These are phyloP conservation scores for Botrytis sinoallii DNA, from an alignment of 2,329 filamentous ascomycete genomes.

Conservation along the genomic window DNA sequence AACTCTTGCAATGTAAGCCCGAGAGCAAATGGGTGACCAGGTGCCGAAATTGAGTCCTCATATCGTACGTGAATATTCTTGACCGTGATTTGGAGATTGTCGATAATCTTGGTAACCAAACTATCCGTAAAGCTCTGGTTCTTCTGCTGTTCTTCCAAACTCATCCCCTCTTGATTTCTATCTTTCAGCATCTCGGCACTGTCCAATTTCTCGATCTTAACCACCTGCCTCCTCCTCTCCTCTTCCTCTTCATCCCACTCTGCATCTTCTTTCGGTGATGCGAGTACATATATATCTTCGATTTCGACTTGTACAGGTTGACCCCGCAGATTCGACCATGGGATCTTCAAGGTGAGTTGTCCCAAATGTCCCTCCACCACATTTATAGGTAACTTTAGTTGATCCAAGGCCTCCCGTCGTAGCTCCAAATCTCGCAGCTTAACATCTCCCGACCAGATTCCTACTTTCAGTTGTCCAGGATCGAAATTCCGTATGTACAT, in stretches of 20 bases:
- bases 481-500: slow-evolving; percentile 99
- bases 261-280: slow-evolving; percentile 91
- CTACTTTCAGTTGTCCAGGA: slow-evolving; percentile 93
- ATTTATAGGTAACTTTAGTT: slow-evolving; percentile 93
- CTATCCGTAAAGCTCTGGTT: slow-evolving; percentile 97
- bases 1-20: slow-evolving; percentile 93
- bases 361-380: slow-evolving; percentile 94
- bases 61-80: slow-evolving; percentile 99
- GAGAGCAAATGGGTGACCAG: slow-evolving; percentile 90
- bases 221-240: slow-evolving; percentile 75
- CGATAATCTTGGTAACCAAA: slow-evolving; percentile 91
- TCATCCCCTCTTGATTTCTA: slow-evolving; percentile 86
- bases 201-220: slow-evolving; percentile 99
- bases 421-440: slow-evolving; percentile 91
- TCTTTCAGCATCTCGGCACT: slow-evolving; percentile 94
- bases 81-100: slow-evolving; percentile 95
- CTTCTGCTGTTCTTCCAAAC: slow-evolving; percentile 91
- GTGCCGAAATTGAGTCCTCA: slow-evolving; percentile 93
- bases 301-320: slow-evolving; percentile 94
- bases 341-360: slow-evolving; percentile 86
- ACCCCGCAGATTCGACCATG: slow-evolving; percentile 94
- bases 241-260: slow-evolving; percentile 94
- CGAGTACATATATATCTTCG: slow-evolving; percentile 93
- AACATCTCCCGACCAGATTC: slow-evolving; percentile 98
- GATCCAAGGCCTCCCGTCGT: slow-evolving; percentile 90